A percentile compares a stretch with the other conserved stretches of the same genome.
Evolutionary conservation across 345 rosid genomes (phyloP).

Genomic region (Eucalyptus sp.): DNA sequence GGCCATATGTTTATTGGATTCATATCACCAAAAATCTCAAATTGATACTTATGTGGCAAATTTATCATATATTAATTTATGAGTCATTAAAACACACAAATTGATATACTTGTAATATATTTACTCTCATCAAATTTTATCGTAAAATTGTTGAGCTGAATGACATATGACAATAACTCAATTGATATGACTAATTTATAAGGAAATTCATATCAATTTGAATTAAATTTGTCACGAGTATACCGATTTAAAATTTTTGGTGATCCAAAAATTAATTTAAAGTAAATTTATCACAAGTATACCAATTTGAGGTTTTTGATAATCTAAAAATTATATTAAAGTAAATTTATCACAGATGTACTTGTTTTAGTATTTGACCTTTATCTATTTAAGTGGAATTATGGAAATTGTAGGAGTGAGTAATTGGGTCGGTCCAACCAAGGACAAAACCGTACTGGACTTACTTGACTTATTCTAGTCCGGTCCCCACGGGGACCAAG

Average conservation of each 20-base stretch:
- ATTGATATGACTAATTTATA: too few species aligned
- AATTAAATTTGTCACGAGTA: rapidly evolving
- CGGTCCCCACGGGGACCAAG: too few species aligned
- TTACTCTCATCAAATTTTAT: background rate
- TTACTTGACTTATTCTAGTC: background rate
- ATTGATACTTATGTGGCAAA: rapidly evolving
- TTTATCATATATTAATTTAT: background rate
- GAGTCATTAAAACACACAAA: background rate
- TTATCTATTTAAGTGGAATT: background rate
- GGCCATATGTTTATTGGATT: background rate
- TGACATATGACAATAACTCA: too few species aligned
- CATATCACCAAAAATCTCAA: too few species aligned
- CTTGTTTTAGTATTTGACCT: background rate
- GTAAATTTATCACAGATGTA: too few species aligned
- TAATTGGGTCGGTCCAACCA: background rate
- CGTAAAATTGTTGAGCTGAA: rapidly evolving
- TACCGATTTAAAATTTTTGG: rapidly evolving
- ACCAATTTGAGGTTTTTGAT: rapidly evolving
- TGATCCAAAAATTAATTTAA: too few species aligned
- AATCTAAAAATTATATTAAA: too few species aligned
- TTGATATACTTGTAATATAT: too few species aligned
- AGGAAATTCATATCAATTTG: rapidly evolving
- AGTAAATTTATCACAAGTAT: rapidly evolving
- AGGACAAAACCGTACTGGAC: rapidly evolving
- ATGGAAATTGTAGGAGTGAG: background rate